Percentiles rank a stretch among this genome's conserved stretches.
These are phyloP conservation scores for Phialophora verrucosa DNA, from an alignment of 2,329 filamentous ascomycete genomes.

Conservation along the genomic window DNA sequence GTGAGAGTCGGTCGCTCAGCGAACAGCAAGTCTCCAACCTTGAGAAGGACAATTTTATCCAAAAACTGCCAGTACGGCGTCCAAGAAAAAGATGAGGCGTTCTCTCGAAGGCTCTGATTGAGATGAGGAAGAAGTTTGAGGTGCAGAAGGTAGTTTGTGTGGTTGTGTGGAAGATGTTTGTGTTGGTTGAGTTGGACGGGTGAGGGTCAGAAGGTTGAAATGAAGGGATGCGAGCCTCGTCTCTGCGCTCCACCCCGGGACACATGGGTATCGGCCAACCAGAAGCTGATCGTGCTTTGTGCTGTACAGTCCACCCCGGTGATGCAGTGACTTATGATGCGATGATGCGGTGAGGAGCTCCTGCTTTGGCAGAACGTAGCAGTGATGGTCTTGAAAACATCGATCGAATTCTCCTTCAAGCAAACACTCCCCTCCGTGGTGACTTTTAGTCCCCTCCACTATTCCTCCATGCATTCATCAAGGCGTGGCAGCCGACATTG, in stretches of 20 bases:
- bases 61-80: neutral
- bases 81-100: neutral
- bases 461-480: neutral
- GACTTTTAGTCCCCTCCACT: neutral
- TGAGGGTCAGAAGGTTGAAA: slow-evolving; percentile 12
- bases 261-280: neutral
- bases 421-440: neutral
- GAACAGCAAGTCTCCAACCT: neutral
- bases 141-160: neutral
- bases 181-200: neutral
- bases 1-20: neutral
- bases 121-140: slow-evolving; percentile 6
- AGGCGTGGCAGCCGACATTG: neutral
- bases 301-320: slow-evolving; percentile 18
- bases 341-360: slow-evolving; percentile 1
- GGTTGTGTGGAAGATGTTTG: slow-evolving; percentile 17
- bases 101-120: slow-evolving; percentile 4
- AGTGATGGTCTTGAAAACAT: neutral
- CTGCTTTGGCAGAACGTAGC: neutral
- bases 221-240: slow-evolving; percentile 13
- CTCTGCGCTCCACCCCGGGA: slow-evolving; percentile 18
- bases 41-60: neutral
- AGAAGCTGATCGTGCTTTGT: slow-evolving; percentile 13
- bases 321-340: slow-evolving; percentile 5
- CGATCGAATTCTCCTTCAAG: neutral